A percentile compares a stretch with the other conserved stretches of the same genome.
These are phyloP conservation scores for Solanum hybrid DNA, from an alignment of 305 asterid species.

Conservation along the genomic window DNA sequence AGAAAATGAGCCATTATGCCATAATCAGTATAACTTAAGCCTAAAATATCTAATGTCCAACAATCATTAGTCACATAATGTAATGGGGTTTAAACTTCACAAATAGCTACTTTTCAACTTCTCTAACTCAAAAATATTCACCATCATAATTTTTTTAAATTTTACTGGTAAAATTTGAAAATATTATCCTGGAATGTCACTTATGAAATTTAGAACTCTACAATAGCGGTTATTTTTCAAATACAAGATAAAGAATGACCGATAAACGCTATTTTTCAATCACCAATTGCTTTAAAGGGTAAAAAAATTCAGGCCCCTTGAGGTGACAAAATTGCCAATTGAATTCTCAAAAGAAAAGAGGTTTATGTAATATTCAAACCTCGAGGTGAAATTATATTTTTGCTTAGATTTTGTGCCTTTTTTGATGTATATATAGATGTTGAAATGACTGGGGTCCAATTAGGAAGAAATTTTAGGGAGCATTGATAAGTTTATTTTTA, in stretches of 20 bases:
- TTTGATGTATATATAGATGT: background rate
- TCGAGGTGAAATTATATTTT: background rate
- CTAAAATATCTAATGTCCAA: background rate
- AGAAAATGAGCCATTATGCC: background rate
- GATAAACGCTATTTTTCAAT: background rate
- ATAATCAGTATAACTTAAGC: background rate
- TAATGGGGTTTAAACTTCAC: background rate
- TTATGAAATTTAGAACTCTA: background rate
- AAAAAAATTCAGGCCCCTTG: background rate
- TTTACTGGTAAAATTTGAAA: accelerated
- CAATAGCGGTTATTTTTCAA: background rate
- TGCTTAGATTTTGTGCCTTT: background rate
- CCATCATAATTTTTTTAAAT: background rate
- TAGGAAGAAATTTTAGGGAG: background rate
- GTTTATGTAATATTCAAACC: background rate
- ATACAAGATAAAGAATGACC: background rate
- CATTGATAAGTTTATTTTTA: no score
- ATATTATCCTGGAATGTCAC: background rate
- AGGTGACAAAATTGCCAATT: background rate
- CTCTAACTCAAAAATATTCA: background rate
- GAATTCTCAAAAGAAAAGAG: background rate
- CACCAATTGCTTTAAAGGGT: background rate
- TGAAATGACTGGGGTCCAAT: background rate
- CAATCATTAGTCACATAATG: background rate
- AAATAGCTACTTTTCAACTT: background rate